Conservation (phyloP, 116 monocot genomes). For the Phalaenopsis hybrid region DNA sequence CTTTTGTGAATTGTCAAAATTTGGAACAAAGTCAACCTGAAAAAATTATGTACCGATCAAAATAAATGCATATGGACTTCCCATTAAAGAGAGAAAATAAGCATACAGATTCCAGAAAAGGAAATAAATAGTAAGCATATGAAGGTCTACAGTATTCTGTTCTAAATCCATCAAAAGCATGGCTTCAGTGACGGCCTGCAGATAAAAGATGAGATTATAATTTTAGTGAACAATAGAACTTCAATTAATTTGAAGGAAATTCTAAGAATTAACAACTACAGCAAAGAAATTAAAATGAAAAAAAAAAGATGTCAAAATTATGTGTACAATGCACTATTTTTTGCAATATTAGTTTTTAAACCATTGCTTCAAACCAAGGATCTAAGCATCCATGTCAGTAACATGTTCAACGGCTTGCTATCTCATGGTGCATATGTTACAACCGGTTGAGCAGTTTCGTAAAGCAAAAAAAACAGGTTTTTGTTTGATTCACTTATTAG, state of each 20-base stretch:
- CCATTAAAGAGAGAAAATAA: constrained; percentile 1
- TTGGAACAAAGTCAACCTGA: constrained; percentile 92
- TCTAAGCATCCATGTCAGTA: not conserved
- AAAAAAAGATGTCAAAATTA: not conserved
- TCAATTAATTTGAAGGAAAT: not conserved
- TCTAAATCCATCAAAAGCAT: constrained; percentile 87
- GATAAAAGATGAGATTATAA: not conserved
- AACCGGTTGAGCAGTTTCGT: not conserved
- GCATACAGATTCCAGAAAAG: not conserved
- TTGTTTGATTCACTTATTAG: not conserved
- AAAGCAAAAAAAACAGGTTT: not conserved
- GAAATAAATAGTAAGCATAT: constrained; percentile 4
- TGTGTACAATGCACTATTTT: not conserved
- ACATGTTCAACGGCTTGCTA: not conserved
- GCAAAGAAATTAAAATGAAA: not conserved
- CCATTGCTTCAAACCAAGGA: not conserved
- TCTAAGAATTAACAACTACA: not conserved
- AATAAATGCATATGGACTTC: not conserved
- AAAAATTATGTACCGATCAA: constrained; percentile 1
- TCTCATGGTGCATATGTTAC: not conserved
- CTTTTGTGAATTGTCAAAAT: constrained; percentile 93
- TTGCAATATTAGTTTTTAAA: not conserved
- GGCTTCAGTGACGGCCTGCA: constrained; percentile 88
- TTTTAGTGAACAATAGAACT: not conserved
- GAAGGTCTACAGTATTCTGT: constrained; percentile 61